A percentile compares a stretch with the other conserved stretches of the same genome.
Evolutionary conservation across 176 grass and related monocot genomes (phyloP).

Genomic region (Aegilops sharonensis): DNA sequence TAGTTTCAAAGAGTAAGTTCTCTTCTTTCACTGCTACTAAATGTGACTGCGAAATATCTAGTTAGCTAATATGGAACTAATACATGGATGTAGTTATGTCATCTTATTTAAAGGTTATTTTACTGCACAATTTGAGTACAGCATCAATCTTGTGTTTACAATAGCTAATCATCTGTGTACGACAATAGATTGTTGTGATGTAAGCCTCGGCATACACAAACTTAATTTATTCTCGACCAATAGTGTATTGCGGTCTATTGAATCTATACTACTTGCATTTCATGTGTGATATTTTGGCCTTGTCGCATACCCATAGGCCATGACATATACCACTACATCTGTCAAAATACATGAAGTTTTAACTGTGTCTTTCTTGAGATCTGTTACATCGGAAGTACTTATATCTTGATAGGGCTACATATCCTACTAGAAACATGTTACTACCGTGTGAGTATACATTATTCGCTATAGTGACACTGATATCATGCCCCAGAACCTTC

Average conservation of each 20-base stretch:
- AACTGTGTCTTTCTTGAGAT: not conserved
- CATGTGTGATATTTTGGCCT: not conserved
- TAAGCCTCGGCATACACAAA: conserved; percentile 2
- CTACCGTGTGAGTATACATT: not conserved
- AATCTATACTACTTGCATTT: not conserved
- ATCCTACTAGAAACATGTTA: not conserved
- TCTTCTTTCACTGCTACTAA: not conserved
- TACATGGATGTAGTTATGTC: not conserved
- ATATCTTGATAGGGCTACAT: not conserved
- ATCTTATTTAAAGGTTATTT: not conserved
- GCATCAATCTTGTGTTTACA: not conserved
- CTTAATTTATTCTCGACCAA: not conserved
- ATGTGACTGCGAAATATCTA: not conserved
- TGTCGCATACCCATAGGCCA: not conserved
- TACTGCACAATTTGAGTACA: not conserved
- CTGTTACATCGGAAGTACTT: not conserved
- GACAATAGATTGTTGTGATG: not conserved
- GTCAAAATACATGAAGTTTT: not conserved
- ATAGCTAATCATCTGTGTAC: not conserved
- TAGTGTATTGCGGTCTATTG: not conserved
- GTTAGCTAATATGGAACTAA: not conserved
- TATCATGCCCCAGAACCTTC: not conserved
- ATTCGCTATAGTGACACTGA: not conserved
- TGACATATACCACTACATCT: not conserved
- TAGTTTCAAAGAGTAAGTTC: conserved; percentile 51